Evolutionary conservation across 768 basidiomycete species (phyloP), one percentile per base, ranked within the genome.

Genomic region (Termitomyces sp.): DNA sequence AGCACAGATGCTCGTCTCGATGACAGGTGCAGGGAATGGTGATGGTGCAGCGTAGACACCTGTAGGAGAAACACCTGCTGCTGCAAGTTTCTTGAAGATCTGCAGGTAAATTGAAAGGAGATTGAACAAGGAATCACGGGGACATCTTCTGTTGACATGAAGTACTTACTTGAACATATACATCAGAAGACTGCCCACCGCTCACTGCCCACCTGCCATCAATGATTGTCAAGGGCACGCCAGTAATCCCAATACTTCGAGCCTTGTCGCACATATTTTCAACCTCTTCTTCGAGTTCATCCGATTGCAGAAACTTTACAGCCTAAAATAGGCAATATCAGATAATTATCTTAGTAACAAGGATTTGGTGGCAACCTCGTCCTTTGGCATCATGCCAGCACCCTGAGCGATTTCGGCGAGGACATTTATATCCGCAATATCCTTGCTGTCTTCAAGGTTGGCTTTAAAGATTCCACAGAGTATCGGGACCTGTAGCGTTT

Each of bases 161-260:
- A 35, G 5, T 17, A 62, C 76, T 62, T 56, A 85, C 88, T 76
- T 85, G 82, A 32, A 84, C 71, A 63, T 82, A 90, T 2, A 84
- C 82, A 41, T 88, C 87, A 43, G 83, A 76, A 4, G 81, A 80
- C 68, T 90, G 89, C 10, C 84, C 84, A 9, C 89, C 89, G 48
- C 79, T 83, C 26, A 90, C 77, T 5, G 84, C 87, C 84, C 87
- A 92, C 64, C 84, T 85, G 12, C 82, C 79, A 65, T 90, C 83
- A 60, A 92, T 85, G 62, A 92, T 81, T 26, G 83, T 85, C 73
- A 90, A 82, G 8, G 90, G 90, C 3, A 93, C 88, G 38, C 90
- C 89, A 5, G 80, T 83, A 49, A 93, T 81, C 17, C 89, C 89
- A 54, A 83, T 79, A 41, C 73, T 70, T 52, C 83, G 79, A 40